Conservation (phyloP, 768 basidiomycete genomes). For the Lactarius evosmus region DNA sequence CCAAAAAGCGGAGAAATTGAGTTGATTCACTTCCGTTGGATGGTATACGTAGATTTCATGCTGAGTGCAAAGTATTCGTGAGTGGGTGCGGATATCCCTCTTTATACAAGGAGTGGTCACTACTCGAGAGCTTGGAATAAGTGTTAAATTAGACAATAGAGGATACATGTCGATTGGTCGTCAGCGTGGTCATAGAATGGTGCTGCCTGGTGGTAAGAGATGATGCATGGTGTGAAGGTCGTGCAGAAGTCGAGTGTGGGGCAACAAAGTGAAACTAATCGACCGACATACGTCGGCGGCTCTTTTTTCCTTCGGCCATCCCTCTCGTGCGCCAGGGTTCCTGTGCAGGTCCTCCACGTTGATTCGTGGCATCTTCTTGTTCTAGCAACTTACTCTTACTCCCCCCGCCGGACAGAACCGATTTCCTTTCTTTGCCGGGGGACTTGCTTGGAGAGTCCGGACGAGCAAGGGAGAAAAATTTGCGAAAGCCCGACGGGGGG, state of each 20-base stretch:
- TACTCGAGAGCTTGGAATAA: background rate
- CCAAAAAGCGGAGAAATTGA: slow-evolving; percentile 20
- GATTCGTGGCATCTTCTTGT: slow-evolving; percentile 15
- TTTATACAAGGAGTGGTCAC: background rate
- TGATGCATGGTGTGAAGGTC: background rate
- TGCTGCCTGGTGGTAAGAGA: background rate
- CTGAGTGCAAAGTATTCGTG: background rate
- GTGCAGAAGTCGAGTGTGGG: background rate
- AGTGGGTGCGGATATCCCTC: background rate
- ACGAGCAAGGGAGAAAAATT: slow-evolving; percentile 30
- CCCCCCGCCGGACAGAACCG: background rate
- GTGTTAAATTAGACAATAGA: slow-evolving; percentile 10
- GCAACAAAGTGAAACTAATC: slow-evolving; percentile 12
- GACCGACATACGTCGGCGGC: slow-evolving; percentile 21
- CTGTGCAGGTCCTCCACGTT: slow-evolving; percentile 13
- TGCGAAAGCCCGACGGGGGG: slow-evolving; percentile 29
- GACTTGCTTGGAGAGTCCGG: slow-evolving; percentile 18
- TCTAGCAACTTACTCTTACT: slow-evolving; percentile 18
- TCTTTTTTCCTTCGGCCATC: slow-evolving; percentile 17
- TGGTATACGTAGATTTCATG: background rate
- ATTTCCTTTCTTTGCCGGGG: slow-evolving; percentile 7
- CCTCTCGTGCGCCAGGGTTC: slow-evolving; percentile 24
- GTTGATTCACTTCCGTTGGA: background rate
- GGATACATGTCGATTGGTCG: background rate
- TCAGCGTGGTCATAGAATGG: slow-evolving; percentile 4